Percentiles rank a stretch among this genome's conserved stretches.
phyloP scores from a whole-genome alignment of 192 early-diverging fungal species.

The Phlyctochytrium planicorne region DNA sequence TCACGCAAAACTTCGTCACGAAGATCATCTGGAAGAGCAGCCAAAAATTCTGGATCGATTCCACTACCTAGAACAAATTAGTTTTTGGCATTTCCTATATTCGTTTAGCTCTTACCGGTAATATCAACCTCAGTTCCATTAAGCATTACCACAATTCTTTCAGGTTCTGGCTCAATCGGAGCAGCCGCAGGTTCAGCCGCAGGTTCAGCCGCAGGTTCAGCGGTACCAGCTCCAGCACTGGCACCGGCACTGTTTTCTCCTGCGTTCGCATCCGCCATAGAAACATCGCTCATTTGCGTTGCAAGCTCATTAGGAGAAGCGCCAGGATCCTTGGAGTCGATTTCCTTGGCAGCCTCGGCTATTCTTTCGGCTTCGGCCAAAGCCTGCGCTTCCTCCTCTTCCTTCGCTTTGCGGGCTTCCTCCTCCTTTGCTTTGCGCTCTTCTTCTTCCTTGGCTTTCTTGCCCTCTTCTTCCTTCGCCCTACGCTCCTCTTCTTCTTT shows the following conservation, averaged over 20 bases:
- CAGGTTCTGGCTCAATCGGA: conserved; percentile 24
- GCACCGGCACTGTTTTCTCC: conserved; percentile 13
- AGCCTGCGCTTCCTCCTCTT: conserved; percentile 58
- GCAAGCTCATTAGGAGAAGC: conserved; percentile 11
- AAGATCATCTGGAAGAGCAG: conserved; percentile 92
- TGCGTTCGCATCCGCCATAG: conserved; percentile 27
- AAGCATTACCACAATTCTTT: conserved; percentile 57
- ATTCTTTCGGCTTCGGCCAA: conserved; percentile 14
- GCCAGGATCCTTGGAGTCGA: background rate
- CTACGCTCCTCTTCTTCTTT: conserved; percentile 32
- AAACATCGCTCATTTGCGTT: conserved; percentile 28
- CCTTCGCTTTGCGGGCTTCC: conserved; percentile 49
- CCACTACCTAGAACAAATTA: conserved; percentile 61
- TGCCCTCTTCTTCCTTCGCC: conserved; percentile 58
- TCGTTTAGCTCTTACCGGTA: conserved; percentile 53
- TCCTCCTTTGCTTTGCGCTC: conserved; percentile 22
- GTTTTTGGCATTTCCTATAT: conserved; percentile 2
- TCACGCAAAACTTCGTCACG: conserved; percentile 88
- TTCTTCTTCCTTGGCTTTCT: conserved; percentile 33
- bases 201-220: conserved; percentile 16
- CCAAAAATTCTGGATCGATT: conserved; percentile 91
- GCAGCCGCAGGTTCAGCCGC: conserved; percentile 17
- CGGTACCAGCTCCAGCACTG: conserved; percentile 14
- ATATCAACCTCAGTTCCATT: conserved; percentile 84
- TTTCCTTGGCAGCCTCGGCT: conserved; percentile 13